Percentiles rank a stretch among this genome's conserved stretches.
phyloP scores from a whole-genome alignment of 1,284 basidiomycete genomes.

The Pascua guehoae region DNA sequence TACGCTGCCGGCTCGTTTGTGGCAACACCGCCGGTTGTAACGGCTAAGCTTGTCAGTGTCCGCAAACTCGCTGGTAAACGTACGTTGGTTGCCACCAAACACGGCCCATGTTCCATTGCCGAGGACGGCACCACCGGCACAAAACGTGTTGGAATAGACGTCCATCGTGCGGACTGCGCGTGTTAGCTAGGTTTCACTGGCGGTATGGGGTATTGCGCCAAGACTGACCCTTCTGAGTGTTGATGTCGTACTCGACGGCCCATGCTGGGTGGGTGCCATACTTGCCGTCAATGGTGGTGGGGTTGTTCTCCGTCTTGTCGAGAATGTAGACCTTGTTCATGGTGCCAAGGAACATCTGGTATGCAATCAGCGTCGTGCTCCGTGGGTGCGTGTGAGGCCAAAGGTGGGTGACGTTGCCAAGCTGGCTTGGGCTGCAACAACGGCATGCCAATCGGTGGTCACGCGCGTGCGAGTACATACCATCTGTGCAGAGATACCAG shows the following conservation, averaged over 20 bases:
- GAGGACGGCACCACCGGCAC: slow-evolving; percentile 52
- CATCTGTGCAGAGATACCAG: slow-evolving; percentile 48
- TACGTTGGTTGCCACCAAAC: slow-evolving; percentile 64
- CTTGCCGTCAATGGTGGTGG: slow-evolving; percentile 54
- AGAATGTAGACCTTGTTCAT: slow-evolving; percentile 53
- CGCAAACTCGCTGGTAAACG: too few species aligned
- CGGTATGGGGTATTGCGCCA: neutral
- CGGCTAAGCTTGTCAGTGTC: slow-evolving; percentile 25
- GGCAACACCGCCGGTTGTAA: slow-evolving; percentile 43
- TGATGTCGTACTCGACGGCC: slow-evolving; percentile 53
- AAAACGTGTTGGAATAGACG: slow-evolving; percentile 77
- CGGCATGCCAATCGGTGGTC: neutral
- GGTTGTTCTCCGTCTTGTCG: slow-evolving; percentile 57
- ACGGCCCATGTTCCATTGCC: slow-evolving; percentile 56
- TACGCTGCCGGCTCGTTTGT: slow-evolving; percentile 45
- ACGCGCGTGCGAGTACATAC: slow-evolving; percentile 27
- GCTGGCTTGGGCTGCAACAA: neutral
- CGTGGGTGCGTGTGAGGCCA: slow-evolving; percentile 2
- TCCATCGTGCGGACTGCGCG: slow-evolving; percentile 57
- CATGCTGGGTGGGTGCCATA: slow-evolving; percentile 47
- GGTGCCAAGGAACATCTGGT: slow-evolving; percentile 52
- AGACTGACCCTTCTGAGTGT: slow-evolving; percentile 46
- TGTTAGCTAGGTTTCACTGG: neutral
- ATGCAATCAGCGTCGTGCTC: neutral
- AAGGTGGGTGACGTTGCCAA: neutral